Evolutionary conservation across 257 asterid genomes (phyloP).

Genomic region (Scutellaria baicalensis): DNA sequence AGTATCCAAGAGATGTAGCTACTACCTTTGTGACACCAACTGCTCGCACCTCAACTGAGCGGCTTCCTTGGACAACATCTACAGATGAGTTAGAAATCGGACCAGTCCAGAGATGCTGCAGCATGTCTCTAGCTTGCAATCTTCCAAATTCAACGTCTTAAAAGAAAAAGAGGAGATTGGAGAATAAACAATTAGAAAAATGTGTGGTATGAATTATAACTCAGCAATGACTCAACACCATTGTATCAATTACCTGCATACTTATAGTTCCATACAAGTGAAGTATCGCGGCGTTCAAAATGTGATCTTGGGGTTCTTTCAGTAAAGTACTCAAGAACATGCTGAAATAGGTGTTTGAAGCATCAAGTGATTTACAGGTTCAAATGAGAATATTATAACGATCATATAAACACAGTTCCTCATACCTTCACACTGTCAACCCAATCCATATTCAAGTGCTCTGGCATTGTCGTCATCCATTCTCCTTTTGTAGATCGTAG

Average conservation of each 20-base stretch:
- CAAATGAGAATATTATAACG: conserved; percentile 4
- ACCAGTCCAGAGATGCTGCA: conserved; percentile 99
- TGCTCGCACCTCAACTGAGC: conserved; percentile 92
- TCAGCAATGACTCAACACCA: background rate
- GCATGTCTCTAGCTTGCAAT: conserved; percentile 98
- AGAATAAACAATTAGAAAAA: background rate
- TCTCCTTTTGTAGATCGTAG: conserved; percentile 73
- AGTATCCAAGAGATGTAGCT: conserved; percentile 6
- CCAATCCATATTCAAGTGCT: conserved; percentile 95
- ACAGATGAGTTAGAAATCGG: conserved; percentile 93
- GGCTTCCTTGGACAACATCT: conserved; percentile 93
- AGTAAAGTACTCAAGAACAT: conserved; percentile 91
- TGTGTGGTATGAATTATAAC: background rate
- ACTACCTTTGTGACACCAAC: conserved; percentile 97
- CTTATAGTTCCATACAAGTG: conserved; percentile 94
- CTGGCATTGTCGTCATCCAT: conserved; percentile 99
- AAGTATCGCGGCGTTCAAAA: conserved; percentile 80
- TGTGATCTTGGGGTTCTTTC: conserved; percentile 97
- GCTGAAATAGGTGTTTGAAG: conserved; percentile 44
- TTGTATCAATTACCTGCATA: conserved; percentile 62
- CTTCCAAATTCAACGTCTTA: conserved; percentile 93
- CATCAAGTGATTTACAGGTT: conserved; percentile 15
- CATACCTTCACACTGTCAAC: conserved; percentile 84
- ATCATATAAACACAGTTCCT: background rate
- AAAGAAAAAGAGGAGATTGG: background rate